These are phyloP conservation scores for Coemansia sp. DNA, from an alignment of 192 early-diverging fungal species.

Conservation along the genomic window DNA sequence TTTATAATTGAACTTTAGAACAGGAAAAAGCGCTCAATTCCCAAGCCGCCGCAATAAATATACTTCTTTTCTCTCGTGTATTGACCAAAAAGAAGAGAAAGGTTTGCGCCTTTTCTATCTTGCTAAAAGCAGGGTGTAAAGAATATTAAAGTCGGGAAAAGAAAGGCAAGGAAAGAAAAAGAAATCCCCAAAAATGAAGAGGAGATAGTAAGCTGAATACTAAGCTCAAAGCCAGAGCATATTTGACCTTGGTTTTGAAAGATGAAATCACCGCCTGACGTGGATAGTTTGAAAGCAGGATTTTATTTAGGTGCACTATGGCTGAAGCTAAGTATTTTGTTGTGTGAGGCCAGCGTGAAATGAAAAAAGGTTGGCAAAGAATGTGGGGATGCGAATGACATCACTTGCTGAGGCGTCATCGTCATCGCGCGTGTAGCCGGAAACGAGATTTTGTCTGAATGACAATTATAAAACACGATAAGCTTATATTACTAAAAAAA, in stretches of 20 bases:
- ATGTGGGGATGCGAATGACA: neutral
- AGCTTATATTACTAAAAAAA: neutral
- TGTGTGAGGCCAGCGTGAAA: neutral
- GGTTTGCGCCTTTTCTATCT: neutral
- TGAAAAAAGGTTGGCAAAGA: constrained; percentile 5
- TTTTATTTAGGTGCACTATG: neutral
- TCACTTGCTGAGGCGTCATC: neutral
- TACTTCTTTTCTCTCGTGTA: neutral
- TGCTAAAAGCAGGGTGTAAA: neutral
- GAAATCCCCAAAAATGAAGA: neutral
- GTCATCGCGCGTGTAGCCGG: neutral
- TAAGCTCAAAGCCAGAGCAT: neutral
- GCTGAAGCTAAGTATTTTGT: neutral
- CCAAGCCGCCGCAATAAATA: neutral
- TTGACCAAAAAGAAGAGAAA: constrained; percentile 3
- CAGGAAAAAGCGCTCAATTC: neutral
- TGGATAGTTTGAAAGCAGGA: no score
- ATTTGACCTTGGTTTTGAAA: neutral
- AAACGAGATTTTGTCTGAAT: neutral
- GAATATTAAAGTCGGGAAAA: neutral
- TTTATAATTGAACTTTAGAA: neutral
- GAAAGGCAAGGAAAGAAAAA: neutral
- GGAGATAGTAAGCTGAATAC: neutral
- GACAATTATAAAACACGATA: neutral
- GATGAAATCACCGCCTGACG: neutral